Base-by-base conservation (phyloP, 495 filamentous ascomycete genomes). In the Podospora pseudoanserina region DNA sequence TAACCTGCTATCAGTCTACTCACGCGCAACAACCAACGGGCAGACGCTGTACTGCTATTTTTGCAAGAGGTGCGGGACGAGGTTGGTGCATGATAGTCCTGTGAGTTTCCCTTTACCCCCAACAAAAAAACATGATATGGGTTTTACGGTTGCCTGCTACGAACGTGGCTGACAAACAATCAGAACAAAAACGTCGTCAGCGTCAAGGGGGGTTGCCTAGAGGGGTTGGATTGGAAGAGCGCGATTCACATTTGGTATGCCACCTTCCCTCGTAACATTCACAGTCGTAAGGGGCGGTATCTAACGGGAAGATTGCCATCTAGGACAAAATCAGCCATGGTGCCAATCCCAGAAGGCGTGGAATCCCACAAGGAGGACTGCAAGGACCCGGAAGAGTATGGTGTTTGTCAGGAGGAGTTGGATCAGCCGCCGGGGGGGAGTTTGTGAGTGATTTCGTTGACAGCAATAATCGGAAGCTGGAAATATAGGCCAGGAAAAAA, bases 201-300 rank as follows among this genome's bases (percentile, higher is more conserved):
- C 61, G 83, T 90, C 26, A 90, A 90, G 66, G 86, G 86, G 1
- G 87, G 86, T 23, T 89, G 87, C 68, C 78, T 90, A 61, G 83
- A 86, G 39, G 85, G 79, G 3, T 73, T 89, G 44, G 83, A 87
- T 71, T 85, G 88, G 85, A 78, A 70, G 5, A 70, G 70, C 4
- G 86, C 86, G 13, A 83, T 82, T 57, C 87, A 89, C 77, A 86
- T 90, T 59, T 90, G 87, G 74, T 74, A 60, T n/a, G 30, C 44
- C 20, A 63, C 44, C 19, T 30, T 20, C 23, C 32, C 39, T 39
- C n/a, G 9, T 23, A 20, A 4, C 9, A 23, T 23, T 23, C 23
- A 23, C 23, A 23, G 23, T 23, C 1, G 39, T 49, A 39, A 39
- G 34, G 34, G 34, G 27, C 3, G 5, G 6, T 32, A 39, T n/a